Base-by-base conservation (phyloP, 352 stramenopile species). In the Globisporangium solare region DNA sequence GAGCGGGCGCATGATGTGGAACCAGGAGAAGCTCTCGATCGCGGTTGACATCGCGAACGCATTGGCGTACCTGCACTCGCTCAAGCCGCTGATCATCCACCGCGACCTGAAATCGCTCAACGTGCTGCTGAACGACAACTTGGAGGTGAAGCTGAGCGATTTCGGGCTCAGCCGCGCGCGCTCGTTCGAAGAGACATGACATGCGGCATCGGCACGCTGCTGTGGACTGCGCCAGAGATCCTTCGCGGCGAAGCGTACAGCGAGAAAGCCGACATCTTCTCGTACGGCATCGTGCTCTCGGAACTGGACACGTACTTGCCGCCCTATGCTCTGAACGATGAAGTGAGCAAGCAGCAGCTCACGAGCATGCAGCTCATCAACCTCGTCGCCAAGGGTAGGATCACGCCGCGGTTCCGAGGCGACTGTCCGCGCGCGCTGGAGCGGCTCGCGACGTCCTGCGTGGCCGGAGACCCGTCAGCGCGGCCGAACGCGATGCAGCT, bases 71-170 rank as follows among this genome's bases (percentile, higher is more conserved):
- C 18, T 56, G 51, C 51, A 49, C 39, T 49, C 51, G 8, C 51
- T 49, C 39, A 42, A 41, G 21, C 39, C 51, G 17, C 40, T 56
- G 39, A 56, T 56, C 22, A 56, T 56, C 39, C 51, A 56, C 22
- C 51, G 51, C 14, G 51, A 56, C 51, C 22, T 56, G 14, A 56
- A 73, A 40, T 70, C 65, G 4, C 53, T 66, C 47, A 67, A 67
- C 40, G 61, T 67, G 15, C 43, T 68, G 27, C 37, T 68, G 15
- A 57, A 79, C 52, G 73, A 63, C 8, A 64, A 77, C 41, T 70
- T 84, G 61, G 61, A 87, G n/a, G 72, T 72, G 21, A 89, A 89
- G 46, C 64, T 89, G n/a, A 89, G 73, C 35, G 79, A 89, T 60
- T 89, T 89, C 57, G 76, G 76, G 12, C 41, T 70, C 46, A 67